Evolutionary conservation across 495 filamentous ascomycete species (phyloP).

Genomic region (Aspergillus affinis): DNA sequence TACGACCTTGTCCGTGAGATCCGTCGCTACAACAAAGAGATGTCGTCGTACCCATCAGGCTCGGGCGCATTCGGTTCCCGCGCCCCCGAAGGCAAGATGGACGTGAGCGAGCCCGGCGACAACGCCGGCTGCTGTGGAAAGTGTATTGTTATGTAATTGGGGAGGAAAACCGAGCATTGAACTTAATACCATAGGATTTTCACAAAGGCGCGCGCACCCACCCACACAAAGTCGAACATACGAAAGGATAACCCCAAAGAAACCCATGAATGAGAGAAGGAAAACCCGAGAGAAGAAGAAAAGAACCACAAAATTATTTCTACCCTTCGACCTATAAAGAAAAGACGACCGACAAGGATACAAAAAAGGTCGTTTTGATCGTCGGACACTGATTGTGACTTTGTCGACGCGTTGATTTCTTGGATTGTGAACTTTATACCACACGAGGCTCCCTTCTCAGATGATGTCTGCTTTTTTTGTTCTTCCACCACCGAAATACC

Average conservation of each 20-base stretch:
- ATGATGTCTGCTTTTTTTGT: slow-evolving; percentile 30
- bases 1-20: slow-evolving; percentile 98
- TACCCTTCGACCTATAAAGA: slow-evolving; percentile 15
- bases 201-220: slow-evolving; percentile 17
- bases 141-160: slow-evolving; percentile 85
- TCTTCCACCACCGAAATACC: neutral
- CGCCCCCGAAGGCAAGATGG: slow-evolving; percentile 69
- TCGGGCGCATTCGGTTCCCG: slow-evolving; percentile 59
- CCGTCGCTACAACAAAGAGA: slow-evolving; percentile 94
- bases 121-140: slow-evolving; percentile 78
- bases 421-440: slow-evolving; percentile 28
- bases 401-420: slow-evolving; percentile 26
- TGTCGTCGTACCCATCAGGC: slow-evolving; percentile 78
- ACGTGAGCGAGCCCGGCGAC: slow-evolving; percentile 69
- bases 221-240: slow-evolving; percentile 22
- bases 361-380: neutral
- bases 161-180: slow-evolving; percentile 14
- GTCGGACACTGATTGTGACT: slow-evolving; percentile 18
- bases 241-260: slow-evolving; percentile 21
- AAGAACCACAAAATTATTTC: slow-evolving; percentile 4
- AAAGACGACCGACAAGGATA: slow-evolving; percentile 20
- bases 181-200: slow-evolving; percentile 9
- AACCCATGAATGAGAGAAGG: slow-evolving; percentile 13
- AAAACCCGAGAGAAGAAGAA: slow-evolving; percentile 17
- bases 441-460: slow-evolving; percentile 32